These are phyloP conservation scores for Selenicereus undatus DNA, from an alignment of 148 eudicot genomes.

Conservation along the genomic window DNA sequence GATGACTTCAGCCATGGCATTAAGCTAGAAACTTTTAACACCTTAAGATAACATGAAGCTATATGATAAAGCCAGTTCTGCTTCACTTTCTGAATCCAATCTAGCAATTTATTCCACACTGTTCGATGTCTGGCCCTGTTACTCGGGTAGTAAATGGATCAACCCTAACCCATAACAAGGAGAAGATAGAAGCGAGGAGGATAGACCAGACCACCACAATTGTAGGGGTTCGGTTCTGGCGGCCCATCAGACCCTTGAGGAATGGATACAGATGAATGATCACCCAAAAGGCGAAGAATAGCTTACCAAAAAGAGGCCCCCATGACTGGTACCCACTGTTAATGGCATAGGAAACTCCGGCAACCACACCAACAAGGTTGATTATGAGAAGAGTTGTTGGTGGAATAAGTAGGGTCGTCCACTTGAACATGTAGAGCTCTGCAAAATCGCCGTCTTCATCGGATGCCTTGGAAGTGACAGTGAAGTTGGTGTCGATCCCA, in stretches of 20 bases:
- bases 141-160: conserved; percentile 48
- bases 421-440: neutral
- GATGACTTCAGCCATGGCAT: neutral
- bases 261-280: conserved; percentile 2
- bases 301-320: conserved; percentile 6
- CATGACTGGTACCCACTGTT: conserved; percentile 9
- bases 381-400: conserved; percentile 2
- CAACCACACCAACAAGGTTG: neutral
- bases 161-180: conserved; percentile 52
- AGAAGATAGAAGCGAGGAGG: conserved; percentile 60
- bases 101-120: conserved; percentile 52
- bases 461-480: conserved; percentile 2
- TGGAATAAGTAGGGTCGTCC: conserved; percentile 2
- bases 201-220: conserved; percentile 44
- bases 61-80: no score
- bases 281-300: conserved; percentile 10
- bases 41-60: neutral
- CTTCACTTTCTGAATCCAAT: neutral
- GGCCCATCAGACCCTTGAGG: conserved; percentile 10
- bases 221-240: neutral
- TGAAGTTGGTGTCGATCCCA: conserved; percentile 6
- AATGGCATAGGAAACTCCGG: conserved; percentile 4
- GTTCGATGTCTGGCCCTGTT: conserved; percentile 34
- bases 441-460: conserved; percentile 5
- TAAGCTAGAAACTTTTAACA: neutral